These are phyloP conservation scores for Termitomyces sp. DNA, from an alignment of 768 basidiomycete species.

Conservation along the genomic window DNA sequence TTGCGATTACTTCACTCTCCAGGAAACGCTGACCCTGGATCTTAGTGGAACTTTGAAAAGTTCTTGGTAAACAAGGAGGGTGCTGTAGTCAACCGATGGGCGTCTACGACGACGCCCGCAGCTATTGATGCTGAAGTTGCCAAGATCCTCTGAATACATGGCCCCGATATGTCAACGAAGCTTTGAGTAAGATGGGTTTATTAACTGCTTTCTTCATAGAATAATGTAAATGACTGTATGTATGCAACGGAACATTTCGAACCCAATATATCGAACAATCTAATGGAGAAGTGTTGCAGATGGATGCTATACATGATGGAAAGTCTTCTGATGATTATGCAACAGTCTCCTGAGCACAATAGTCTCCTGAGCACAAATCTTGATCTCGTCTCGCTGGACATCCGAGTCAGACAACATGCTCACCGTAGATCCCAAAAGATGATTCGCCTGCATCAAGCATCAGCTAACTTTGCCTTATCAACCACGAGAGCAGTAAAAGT, in stretches of 20 bases:
- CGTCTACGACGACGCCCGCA: constrained; percentile 67
- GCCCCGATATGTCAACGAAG: neutral
- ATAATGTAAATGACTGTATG: constrained; percentile 4
- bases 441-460: too few species aligned
- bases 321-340: too few species aligned
- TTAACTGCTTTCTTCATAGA: neutral
- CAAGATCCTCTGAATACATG: constrained; percentile 42
- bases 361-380: neutral
- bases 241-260: neutral
- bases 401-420: neutral
- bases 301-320: neutral
- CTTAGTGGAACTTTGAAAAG: constrained; percentile 88
- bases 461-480: neutral
- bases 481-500: neutral
- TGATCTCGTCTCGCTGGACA: neutral
- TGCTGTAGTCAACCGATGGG: constrained; percentile 70
- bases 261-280: too few species aligned
- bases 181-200: neutral
- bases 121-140: constrained; percentile 59
- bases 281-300: neutral
- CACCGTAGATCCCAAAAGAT: too few species aligned
- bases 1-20: too few species aligned
- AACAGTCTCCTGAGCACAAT: neutral
- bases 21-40: neutral
- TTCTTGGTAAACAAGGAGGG: constrained; percentile 81